Percentiles rank a stretch among this genome's conserved stretches.
phyloP scores from a whole-genome alignment of 352 stramenopile genomes.

The Phytopythium helicoides region DNA sequence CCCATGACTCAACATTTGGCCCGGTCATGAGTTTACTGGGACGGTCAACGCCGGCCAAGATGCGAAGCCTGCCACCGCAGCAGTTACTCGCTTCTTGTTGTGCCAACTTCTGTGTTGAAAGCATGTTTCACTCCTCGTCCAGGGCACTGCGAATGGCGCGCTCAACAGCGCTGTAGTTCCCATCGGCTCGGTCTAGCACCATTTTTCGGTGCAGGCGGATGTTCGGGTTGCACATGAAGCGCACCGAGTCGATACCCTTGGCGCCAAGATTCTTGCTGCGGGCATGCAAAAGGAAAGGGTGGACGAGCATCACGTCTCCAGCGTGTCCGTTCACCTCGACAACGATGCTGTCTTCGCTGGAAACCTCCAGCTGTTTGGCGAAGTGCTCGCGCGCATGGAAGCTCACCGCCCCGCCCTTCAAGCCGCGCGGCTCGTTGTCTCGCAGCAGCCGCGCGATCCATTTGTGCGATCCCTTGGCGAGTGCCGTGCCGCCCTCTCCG shows the following conservation, averaged over 20 bases:
- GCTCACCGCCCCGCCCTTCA: slow-evolving; percentile 59
- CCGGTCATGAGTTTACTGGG: no score
- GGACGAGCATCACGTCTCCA: slow-evolving; percentile 77
- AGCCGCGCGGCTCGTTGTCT: slow-evolving; percentile 44
- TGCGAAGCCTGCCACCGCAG: no score
- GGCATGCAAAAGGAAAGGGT: slow-evolving; percentile 80
- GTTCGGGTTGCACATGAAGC: slow-evolving; percentile 75
- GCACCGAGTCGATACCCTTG: slow-evolving; percentile 50
- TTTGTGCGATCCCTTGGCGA: slow-evolving; percentile 67
- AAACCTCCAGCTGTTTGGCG: slow-evolving; percentile 9
- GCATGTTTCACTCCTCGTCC: not conserved
- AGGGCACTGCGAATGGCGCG: slow-evolving; percentile 38
- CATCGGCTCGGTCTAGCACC: slow-evolving; percentile 30
- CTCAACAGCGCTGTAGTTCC: slow-evolving; percentile 39
- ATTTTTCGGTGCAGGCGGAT: slow-evolving; percentile 45
- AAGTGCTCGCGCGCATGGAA: slow-evolving; percentile 31
- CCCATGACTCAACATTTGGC: no score
- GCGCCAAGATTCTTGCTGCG: slow-evolving; percentile 62
- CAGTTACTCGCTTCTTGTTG: no score
- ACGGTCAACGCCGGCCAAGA: no score
- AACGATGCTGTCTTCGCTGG: slow-evolving; percentile 10
- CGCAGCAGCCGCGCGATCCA: slow-evolving; percentile 51
- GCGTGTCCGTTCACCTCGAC: slow-evolving; percentile 67
- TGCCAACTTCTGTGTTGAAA: not conserved
- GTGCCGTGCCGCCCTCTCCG: slow-evolving; percentile 61